These are phyloP conservation scores for Cicer bijugum DNA, from an alignment of 306 rosid genomes.

Conservation along the genomic window DNA sequence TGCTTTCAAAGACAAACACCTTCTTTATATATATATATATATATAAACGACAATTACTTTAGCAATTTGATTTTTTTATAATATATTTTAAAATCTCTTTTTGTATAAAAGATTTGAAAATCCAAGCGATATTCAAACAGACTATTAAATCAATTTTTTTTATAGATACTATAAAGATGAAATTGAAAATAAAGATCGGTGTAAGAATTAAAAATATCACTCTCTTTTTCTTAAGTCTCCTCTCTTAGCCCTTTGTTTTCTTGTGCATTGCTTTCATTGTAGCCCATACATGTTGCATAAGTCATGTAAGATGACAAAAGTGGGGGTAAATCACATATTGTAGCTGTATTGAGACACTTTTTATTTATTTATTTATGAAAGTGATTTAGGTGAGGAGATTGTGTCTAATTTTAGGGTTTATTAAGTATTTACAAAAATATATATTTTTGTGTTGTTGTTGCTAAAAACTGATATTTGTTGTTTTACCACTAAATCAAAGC, in stretches of 20 bases:
- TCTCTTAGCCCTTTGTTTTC: background rate
- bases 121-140: background rate
- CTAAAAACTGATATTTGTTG: too few relatives aligned
- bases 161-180: too few relatives aligned
- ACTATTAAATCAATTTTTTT: background rate
- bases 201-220: background rate
- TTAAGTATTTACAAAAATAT: too few relatives aligned
- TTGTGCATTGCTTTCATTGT: slow-evolving; percentile 34
- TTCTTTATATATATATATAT: background rate
- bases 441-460: too few relatives aligned
- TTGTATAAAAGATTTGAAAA: too few relatives aligned
- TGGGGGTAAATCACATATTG: background rate
- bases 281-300: slow-evolving; percentile 26
- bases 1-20: background rate
- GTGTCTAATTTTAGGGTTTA: too few relatives aligned
- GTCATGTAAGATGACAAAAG: slow-evolving; percentile 43
- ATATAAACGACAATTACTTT: background rate
- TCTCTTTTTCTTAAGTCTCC: background rate
- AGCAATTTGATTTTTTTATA: background rate
- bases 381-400: too few relatives aligned
- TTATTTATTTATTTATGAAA: too few relatives aligned
- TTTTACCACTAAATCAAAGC: too few relatives aligned
- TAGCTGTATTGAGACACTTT: slow-evolving; percentile 26
- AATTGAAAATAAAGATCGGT: background rate
- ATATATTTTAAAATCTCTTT: background rate